These are phyloP conservation scores for Beauveria sp. DNA, from an alignment of 2,329 filamentous ascomycete species.

Conservation along the genomic window DNA sequence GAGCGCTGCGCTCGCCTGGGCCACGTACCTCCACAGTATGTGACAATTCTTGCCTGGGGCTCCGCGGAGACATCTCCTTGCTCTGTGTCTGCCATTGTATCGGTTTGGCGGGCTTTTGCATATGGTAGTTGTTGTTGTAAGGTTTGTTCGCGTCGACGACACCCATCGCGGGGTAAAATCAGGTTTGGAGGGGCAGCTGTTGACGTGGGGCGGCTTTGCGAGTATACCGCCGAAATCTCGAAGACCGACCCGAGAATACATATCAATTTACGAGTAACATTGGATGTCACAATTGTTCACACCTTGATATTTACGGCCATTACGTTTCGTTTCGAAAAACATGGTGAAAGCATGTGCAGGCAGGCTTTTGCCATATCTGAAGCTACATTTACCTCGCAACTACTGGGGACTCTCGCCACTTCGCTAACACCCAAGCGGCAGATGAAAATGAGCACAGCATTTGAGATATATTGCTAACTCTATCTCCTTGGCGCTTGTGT, in stretches of 20 bases:
- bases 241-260: background rate
- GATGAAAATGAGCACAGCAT: too few relatives aligned
- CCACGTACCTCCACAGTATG: conserved; percentile 52
- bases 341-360: too few relatives aligned
- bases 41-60: conserved; percentile 43
- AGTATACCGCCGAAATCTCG: background rate
- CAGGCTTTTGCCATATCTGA: too few relatives aligned
- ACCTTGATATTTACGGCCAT: too few relatives aligned
- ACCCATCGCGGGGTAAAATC: conserved; percentile 10
- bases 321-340: too few relatives aligned
- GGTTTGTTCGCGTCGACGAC: background rate
- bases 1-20: background rate
- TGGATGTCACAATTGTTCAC: background rate
- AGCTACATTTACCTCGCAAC: too few relatives aligned
- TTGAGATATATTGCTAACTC: too few relatives aligned
- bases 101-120: background rate
- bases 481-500: too few relatives aligned
- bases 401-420: too few relatives aligned
- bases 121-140: background rate
- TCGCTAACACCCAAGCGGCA: too few relatives aligned
- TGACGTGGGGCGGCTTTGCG: conserved; percentile 1
- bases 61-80: conserved; percentile 36
- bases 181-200: conserved; percentile 10
- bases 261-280: background rate
- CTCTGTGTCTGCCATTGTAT: conserved; percentile 47